Evolutionary conservation across 306 rosid species (phyloP).

Genomic region (Morella rubra): DNA sequence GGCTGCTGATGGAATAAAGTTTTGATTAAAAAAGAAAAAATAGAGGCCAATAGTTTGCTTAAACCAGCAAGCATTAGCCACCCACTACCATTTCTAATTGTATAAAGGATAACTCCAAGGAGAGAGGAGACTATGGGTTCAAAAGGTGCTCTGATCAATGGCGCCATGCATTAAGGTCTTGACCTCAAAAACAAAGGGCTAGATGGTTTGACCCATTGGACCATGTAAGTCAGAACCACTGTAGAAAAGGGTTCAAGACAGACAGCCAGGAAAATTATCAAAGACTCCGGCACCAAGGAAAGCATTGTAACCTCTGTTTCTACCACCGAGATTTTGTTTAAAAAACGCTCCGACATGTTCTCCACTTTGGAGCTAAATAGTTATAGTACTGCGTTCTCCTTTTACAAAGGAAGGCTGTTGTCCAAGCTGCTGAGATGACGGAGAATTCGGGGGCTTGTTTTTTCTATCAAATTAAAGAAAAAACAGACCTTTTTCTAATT

Average conservation of each 20-base stretch:
- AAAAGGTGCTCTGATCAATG: conserved; percentile 13
- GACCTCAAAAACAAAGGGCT: conserved; percentile 5
- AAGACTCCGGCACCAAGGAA: not conserved
- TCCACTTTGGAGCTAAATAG: not conserved
- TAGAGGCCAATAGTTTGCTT: conserved; percentile 2
- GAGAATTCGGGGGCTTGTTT: too few relatives aligned
- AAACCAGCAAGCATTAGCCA: conserved; percentile 23
- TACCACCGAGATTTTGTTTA: conserved; percentile 23
- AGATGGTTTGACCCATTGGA: too few relatives aligned
- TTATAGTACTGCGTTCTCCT: not conserved
- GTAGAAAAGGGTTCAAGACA: too few relatives aligned
- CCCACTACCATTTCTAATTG: conserved; percentile 21
- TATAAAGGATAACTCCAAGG: conserved; percentile 23
- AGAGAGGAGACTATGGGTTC: conserved; percentile 15
- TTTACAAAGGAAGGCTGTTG: not conserved
- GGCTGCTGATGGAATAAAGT: conserved; percentile 11
- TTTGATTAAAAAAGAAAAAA: not conserved
- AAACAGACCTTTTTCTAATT: too few relatives aligned
- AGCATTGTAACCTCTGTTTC: not conserved
- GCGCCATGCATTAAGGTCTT: conserved; percentile 28
- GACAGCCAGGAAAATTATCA: too few relatives aligned
- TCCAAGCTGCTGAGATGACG: too few relatives aligned
- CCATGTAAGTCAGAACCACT: too few relatives aligned
- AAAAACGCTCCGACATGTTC: conserved; percentile 18
- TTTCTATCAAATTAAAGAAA: too few relatives aligned